These are phyloP conservation scores for Kwoniella dejecticola DNA, from an alignment of 768 basidiomycete species.

Conservation along the genomic window DNA sequence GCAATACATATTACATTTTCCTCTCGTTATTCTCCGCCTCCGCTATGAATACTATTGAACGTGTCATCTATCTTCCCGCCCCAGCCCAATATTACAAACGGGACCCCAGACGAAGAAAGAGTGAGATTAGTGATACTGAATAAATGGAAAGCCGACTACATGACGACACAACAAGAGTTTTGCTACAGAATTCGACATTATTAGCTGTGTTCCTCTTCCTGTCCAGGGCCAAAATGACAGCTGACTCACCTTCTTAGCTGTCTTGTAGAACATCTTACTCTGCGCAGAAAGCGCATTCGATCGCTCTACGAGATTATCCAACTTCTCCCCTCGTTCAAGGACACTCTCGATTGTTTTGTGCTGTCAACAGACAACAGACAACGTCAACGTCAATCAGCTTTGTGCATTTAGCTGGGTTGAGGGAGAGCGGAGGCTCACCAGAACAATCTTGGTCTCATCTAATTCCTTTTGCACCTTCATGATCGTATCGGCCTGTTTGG, in stretches of 20 bases:
- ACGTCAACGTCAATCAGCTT: too few species aligned
- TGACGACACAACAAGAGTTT: constrained; percentile 89
- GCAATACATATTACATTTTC: neutral
- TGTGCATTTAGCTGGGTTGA: neutral
- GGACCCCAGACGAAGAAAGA: too few species aligned
- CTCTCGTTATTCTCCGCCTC: neutral
- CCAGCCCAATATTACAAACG: too few species aligned
- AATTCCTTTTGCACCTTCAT: constrained; percentile 98
- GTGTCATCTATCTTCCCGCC: too few species aligned
- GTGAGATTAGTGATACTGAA: neutral
- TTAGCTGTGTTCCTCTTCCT: too few species aligned
- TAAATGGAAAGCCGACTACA: constrained; percentile 36
- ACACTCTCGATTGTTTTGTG: constrained; percentile 99
- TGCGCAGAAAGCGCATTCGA: constrained; percentile 83
- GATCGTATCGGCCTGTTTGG: constrained; percentile 92
- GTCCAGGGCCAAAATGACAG: neutral
- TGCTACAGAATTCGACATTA: constrained; percentile 62
- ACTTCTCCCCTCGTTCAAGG: constrained; percentile 90
- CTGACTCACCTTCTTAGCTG: constrained; percentile 84
- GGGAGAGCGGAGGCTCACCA: constrained; percentile 63
- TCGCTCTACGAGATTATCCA: constrained; percentile 92
- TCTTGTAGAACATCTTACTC: constrained; percentile 99
- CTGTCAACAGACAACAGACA: constrained; percentile 57
- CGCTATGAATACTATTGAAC: neutral
- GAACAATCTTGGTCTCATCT: constrained; percentile 97